A percentile compares a stretch with the other conserved stretches of the same genome.
Conservation (phyloP, 2,329 filamentous ascomycete genomes). For the Clarireedia hainanense region DNA sequence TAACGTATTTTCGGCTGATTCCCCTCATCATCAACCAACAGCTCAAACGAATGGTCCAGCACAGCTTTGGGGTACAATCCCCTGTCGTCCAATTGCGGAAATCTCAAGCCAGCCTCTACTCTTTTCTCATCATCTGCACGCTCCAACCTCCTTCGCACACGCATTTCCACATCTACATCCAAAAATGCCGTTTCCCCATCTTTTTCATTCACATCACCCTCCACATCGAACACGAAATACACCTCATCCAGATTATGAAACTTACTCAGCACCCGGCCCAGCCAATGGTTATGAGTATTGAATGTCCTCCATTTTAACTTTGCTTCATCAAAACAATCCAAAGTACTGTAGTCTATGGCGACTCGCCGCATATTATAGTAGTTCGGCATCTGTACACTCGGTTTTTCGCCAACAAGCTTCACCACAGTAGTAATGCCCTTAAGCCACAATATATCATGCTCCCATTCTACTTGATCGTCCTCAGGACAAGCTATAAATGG, state of each 20-base stretch:
- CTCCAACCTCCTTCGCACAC: background rate
- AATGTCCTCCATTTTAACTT: background rate
- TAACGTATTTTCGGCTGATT: background rate
- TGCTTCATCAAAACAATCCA: conserved; percentile 3
- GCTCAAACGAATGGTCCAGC: background rate
- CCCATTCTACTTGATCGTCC: background rate
- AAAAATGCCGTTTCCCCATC: background rate
- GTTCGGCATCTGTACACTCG: background rate
- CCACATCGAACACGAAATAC: conserved; percentile 3
- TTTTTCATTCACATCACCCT: background rate
- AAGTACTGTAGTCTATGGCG: background rate
- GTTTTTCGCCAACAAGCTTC: background rate
- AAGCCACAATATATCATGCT: conserved; percentile 3
- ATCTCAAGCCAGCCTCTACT: background rate
- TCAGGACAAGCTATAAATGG: background rate
- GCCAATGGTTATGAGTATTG: background rate
- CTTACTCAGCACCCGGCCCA: background rate
- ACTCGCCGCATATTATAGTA: background rate
- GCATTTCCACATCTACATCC: background rate
- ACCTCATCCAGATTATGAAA: conserved; percentile 3
- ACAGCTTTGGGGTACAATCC: background rate
- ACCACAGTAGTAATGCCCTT: background rate
- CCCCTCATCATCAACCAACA: background rate
- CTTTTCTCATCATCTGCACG: background rate
- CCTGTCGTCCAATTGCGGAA: conserved; percentile 5